Percentiles rank a stretch among this genome's conserved stretches.
phyloP scores from a whole-genome alignment of 2,329 filamentous ascomycete genomes.

The Colletotrichum eremochloae region DNA sequence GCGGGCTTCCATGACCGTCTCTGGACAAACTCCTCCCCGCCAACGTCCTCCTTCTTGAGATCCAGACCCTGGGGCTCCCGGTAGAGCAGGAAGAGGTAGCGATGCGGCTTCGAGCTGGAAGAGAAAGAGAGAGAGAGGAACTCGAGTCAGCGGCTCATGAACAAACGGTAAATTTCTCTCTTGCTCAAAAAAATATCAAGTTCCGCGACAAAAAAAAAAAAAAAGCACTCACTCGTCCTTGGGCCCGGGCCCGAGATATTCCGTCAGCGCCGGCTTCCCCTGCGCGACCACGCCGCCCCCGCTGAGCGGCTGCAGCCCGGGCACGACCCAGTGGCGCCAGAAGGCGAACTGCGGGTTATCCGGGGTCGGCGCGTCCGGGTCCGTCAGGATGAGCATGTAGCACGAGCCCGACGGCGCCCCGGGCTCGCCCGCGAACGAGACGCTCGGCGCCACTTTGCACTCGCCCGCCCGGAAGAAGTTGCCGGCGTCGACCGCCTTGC shows the following conservation, averaged over 20 bases:
- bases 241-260: constrained; percentile 59
- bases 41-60: constrained; percentile 57
- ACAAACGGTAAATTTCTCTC: no score
- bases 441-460: constrained; percentile 53
- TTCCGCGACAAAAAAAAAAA: neutral
- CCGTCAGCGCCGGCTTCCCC: constrained; percentile 54
- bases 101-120: constrained; percentile 60
- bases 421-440: constrained; percentile 53
- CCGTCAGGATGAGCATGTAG: constrained; percentile 64
- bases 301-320: constrained; percentile 53
- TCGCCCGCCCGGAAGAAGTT: constrained; percentile 57
- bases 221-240: constrained; percentile 59
- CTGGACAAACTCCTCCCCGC: constrained; percentile 61
- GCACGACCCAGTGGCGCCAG: constrained; percentile 67
- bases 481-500: constrained; percentile 52
- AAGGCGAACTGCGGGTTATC: constrained; percentile 68
- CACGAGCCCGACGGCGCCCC: constrained; percentile 48
- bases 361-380: constrained; percentile 68
- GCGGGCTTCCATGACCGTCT: constrained; percentile 57
- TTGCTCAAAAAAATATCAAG: neutral
- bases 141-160: neutral
- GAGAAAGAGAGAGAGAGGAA: no score
- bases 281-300: constrained; percentile 45
- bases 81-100: constrained; percentile 61
- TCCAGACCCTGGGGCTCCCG: constrained; percentile 53